Conservation (phyloP, 1,284 basidiomycete species). For the Ustilago cynodontis region DNA sequence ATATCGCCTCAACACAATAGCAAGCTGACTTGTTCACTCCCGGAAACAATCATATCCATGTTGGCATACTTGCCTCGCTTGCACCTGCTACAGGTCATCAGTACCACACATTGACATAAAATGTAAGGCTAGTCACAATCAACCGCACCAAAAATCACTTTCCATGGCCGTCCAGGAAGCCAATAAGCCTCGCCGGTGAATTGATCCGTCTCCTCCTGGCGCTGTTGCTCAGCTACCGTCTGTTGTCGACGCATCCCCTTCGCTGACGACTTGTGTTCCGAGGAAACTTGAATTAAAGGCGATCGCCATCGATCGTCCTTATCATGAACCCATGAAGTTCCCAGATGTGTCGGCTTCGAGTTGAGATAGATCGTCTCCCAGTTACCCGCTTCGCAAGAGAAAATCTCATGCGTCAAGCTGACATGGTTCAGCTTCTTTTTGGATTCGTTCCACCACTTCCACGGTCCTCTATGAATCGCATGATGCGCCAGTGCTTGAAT, state of each 20-base stretch:
- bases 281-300: slow-evolving; percentile 18
- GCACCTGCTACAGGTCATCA: no score
- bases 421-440: slow-evolving; percentile 20
- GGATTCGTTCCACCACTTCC: slow-evolving; percentile 42
- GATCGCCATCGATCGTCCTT: slow-evolving; percentile 31
- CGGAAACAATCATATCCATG: no score
- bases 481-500: slow-evolving; percentile 34
- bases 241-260: slow-evolving; percentile 27
- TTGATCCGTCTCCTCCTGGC: slow-evolving; percentile 23
- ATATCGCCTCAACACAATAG: no score
- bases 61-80: slow-evolving; percentile 6
- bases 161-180: background rate
- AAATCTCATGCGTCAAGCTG: slow-evolving; percentile 37
- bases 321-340: slow-evolving; percentile 20
- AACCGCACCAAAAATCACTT: no score
- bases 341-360: slow-evolving; percentile 29
- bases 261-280: slow-evolving; percentile 14
- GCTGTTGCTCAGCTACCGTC: slow-evolving; percentile 19
- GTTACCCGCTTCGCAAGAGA: slow-evolving; percentile 13
- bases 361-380: slow-evolving; percentile 38
- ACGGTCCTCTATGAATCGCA: slow-evolving; percentile 17
- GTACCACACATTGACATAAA: no score
- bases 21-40: no score
- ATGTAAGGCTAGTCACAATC: no score
- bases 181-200: slow-evolving; percentile 15